Evolutionary conservation across 768 basidiomycete species (phyloP), one percentile per base, ranked within the genome.

Genomic region (Dictyophora rubrovolvata): DNA sequence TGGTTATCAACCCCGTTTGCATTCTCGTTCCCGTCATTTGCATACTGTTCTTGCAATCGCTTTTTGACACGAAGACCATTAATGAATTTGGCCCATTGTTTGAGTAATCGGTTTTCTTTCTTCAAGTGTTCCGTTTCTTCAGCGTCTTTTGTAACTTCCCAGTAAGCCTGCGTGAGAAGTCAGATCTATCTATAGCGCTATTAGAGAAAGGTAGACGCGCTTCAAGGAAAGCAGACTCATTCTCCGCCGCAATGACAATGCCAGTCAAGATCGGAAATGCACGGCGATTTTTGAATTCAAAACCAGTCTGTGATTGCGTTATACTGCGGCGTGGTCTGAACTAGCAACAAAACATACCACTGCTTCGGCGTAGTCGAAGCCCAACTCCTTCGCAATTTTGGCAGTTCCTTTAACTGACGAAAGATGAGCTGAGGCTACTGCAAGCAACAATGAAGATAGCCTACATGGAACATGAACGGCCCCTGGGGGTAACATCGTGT

Each of bases 221-320:
- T 74, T 95, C 89, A 23, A 93, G 70, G 16, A 97, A 67, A 3
- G 77, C 69, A 1, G 75, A 73, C 68, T 92, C 87, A 63, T 90
- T 82, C 69, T 94, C 93, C 42, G 77, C 77, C 16, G 94, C 90
- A 23, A 92, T 77, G 23, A 98, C 93, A 1, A 99, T 78, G 11
- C 95, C 95, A 55, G 85, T 81, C 34, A 95, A 74, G 60, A 91
- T 75, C 3, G 95, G 95, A 60, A 82, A 82, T 0, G 96, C 95
- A 54, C 87, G 80, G 34, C 89, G 85, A 69, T 94, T 93, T 68
- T 85, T 91, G 75, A 98, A 99, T 70, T 97, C 95, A 69, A 98
- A 99, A 14, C 93, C 89, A 59, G 85, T 92, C 94, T 97, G 65
- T 11, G 60, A 17, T 58, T 18, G 34, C 60, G 48, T 28, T 37